Percentiles rank a stretch among this genome's conserved stretches.
Evolutionary conservation across 2,329 filamentous ascomycete species (phyloP).

Genomic region (Cladosporium sp.): DNA sequence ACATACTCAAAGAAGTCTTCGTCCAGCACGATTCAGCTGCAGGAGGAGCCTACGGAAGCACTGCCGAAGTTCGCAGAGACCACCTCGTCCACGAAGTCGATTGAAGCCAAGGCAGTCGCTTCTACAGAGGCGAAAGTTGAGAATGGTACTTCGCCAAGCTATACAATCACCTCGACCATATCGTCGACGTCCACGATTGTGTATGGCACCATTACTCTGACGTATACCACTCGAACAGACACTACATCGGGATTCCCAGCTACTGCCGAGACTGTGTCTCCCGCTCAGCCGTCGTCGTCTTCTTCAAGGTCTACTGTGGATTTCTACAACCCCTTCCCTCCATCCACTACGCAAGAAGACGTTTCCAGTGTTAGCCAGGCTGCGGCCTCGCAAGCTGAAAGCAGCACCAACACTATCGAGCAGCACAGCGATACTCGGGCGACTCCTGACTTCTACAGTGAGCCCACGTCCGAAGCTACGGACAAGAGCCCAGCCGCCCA

Average conservation of each 20-base stretch:
- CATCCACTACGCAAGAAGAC: neutral
- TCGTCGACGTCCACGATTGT: neutral
- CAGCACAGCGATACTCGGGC: slow-evolving; percentile 6
- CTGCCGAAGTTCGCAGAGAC: neutral
- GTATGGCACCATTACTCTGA: slow-evolving; percentile 9
- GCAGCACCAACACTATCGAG: neutral
- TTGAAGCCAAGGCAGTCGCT: neutral
- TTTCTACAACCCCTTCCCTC: slow-evolving; percentile 10
- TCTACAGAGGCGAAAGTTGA: neutral
- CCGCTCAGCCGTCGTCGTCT: neutral
- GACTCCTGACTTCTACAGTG: slow-evolving; percentile 4
- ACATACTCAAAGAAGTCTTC: slow-evolving; percentile 4
- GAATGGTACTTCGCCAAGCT: neutral
- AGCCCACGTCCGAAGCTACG: neutral
- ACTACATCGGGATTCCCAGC: slow-evolving; percentile 8
- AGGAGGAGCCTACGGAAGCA: neutral
- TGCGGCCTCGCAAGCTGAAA: neutral
- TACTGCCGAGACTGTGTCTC: slow-evolving; percentile 6
- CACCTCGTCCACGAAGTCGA: neutral
- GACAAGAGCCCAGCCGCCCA: neutral
- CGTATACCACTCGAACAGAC: slow-evolving; percentile 4
- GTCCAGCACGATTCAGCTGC: neutral
- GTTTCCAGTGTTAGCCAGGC: neutral
- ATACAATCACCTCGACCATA: neutral
- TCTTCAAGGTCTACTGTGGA: slow-evolving; percentile 4